Percentiles rank a stretch among this genome's conserved stretches.
Evolutionary conservation across 2,329 filamentous ascomycete genomes (phyloP).

Genomic region (Amylocarpus encephaloides): DNA sequence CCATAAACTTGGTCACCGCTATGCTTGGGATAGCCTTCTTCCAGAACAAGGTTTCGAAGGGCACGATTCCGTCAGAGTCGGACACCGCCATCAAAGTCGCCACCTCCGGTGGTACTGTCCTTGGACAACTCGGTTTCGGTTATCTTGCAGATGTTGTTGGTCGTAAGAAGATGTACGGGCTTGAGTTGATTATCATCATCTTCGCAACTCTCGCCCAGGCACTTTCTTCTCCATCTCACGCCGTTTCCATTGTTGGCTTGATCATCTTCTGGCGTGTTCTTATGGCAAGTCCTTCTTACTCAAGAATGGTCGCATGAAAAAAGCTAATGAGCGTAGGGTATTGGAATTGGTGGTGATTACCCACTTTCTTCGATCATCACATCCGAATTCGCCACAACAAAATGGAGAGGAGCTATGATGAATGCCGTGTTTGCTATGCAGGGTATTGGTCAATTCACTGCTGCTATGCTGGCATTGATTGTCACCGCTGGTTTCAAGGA

Average conservation of each 20-base stretch:
- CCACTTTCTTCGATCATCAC: slow-evolving; percentile 79
- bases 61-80: slow-evolving; percentile 56
- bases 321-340: slow-evolving; percentile 35
- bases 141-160: slow-evolving; percentile 71
- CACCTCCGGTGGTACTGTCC: slow-evolving; percentile 74
- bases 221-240: slow-evolving; percentile 55
- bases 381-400: slow-evolving; percentile 79
- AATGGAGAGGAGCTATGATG: slow-evolving; percentile 85
- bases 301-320: slow-evolving; percentile 11
- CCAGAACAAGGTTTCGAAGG: slow-evolving; percentile 28
- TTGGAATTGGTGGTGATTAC: slow-evolving; percentile 72
- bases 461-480: slow-evolving; percentile 70
- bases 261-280: slow-evolving; percentile 78
- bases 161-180: slow-evolving; percentile 71
- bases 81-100: slow-evolving; percentile 83
- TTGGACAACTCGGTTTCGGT: slow-evolving; percentile 77
- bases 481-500: slow-evolving; percentile 65
- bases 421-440: slow-evolving; percentile 83
- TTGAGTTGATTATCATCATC: slow-evolving; percentile 76
- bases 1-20: slow-evolving; percentile 27
- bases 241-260: slow-evolving; percentile 57
- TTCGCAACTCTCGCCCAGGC: slow-evolving; percentile 69
- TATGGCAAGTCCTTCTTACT: slow-evolving; percentile 41
- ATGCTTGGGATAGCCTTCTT: slow-evolving; percentile 29
- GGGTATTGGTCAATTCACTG: slow-evolving; percentile 73